Conservation (phyloP, 169 alveolate genomes). For the Plasmodium vinckei region DNA sequence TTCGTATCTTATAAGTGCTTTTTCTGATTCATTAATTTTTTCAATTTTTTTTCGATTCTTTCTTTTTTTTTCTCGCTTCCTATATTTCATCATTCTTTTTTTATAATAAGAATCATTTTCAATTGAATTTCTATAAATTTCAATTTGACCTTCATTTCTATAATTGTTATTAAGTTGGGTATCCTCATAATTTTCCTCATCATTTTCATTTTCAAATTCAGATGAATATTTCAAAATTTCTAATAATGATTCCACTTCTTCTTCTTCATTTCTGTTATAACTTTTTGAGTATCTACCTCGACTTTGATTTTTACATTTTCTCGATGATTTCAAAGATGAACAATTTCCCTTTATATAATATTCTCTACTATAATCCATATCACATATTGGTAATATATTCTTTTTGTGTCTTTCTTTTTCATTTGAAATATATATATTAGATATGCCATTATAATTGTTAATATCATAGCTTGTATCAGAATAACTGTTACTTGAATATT, state of each 20-base stretch:
- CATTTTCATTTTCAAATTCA: background rate
- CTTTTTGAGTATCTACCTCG: background rate
- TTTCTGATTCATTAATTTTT: background rate
- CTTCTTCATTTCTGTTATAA: background rate
- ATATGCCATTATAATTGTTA: no score
- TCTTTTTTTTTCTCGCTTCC: background rate
- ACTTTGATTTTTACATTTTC: background rate
- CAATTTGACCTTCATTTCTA: background rate
- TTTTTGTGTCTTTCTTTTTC: no score
- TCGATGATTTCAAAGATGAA: background rate
- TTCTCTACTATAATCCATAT: background rate
- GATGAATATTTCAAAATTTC: slow-evolving; percentile 48
- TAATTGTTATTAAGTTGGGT: background rate
- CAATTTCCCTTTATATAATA: no score
- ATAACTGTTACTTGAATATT: no score
- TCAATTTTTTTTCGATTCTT: background rate
- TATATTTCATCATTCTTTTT: background rate
- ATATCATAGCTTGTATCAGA: no score
- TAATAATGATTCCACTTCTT: slow-evolving; percentile 44
- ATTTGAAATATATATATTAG: no score
- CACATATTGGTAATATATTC: background rate
- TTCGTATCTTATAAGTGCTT: no score
- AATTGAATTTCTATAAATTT: background rate
- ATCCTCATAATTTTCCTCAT: background rate
- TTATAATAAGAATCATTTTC: background rate